Percentiles rank a stretch among this genome's conserved stretches.
Conservation (phyloP, 805 yeast genomes). For the Candida pseudofarinosa region DNA sequence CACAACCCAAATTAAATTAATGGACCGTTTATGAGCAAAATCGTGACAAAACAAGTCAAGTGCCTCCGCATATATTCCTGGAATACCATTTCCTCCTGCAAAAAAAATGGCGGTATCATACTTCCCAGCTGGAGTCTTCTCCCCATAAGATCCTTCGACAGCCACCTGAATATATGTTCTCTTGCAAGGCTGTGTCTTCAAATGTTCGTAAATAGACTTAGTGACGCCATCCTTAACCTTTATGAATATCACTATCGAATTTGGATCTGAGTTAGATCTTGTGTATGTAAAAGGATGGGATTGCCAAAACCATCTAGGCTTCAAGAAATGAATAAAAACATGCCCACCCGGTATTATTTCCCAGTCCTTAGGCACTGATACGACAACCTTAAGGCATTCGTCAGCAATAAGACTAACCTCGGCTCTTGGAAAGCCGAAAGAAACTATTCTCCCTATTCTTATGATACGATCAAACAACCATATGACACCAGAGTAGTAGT, state of each 20-base stretch:
- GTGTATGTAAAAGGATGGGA: conserved; percentile 64
- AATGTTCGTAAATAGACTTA: conserved; percentile 13
- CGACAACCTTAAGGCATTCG: conserved; percentile 46
- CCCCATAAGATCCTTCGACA: conserved; percentile 38
- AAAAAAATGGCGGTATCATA: conserved; percentile 29
- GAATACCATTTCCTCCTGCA: conserved; percentile 42
- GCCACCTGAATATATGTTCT: conserved; percentile 25
- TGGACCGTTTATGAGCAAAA: conserved; percentile 7
- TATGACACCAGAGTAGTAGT: conserved; percentile 52
- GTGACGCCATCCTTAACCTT: conserved; percentile 37
- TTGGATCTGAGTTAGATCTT: conserved; percentile 9
- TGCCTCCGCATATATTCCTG: conserved; percentile 38
- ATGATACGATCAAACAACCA: conserved; percentile 68
- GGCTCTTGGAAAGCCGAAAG: conserved; percentile 60
- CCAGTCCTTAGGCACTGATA: conserved; percentile 54
- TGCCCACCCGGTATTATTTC: conserved; percentile 58
- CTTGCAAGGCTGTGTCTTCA: conserved; percentile 15
- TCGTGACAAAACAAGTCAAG: conserved; percentile 10
- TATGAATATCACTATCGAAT: conserved; percentile 24
- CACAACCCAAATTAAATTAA: conserved; percentile 57
- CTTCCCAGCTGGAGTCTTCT: conserved; percentile 25
- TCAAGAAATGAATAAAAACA: conserved; percentile 51
- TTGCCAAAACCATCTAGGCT: conserved; percentile 50
- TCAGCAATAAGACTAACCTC: conserved; percentile 37
- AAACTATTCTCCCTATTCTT: conserved; percentile 50